These are phyloP conservation scores for Sporothrix mexicana DNA, from an alignment of 2,329 filamentous ascomycete genomes.

Conservation along the genomic window DNA sequence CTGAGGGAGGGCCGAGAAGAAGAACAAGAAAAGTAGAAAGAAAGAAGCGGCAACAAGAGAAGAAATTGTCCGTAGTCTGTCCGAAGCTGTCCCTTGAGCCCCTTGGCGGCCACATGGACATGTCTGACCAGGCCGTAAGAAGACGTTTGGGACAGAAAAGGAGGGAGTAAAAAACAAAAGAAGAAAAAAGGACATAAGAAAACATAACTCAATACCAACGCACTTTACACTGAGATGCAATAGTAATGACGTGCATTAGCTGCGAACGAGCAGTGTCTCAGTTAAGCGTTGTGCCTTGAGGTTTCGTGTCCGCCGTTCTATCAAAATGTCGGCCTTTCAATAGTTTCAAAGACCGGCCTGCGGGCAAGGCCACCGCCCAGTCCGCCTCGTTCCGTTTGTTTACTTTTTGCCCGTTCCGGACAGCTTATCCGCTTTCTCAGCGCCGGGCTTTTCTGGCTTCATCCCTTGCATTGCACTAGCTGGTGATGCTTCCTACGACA, in stretches of 20 bases:
- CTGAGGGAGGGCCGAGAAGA: background rate
- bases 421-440: background rate
- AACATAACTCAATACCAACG: background rate
- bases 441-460: background rate
- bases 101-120: slow-evolving; percentile 5
- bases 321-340: background rate
- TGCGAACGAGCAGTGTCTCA: slow-evolving; percentile 2
- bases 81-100: background rate
- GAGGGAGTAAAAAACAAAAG: background rate
- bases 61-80: background rate
- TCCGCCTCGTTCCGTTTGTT: background rate
- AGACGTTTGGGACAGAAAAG: background rate
- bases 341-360: background rate
- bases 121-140: slow-evolving; percentile 7
- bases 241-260: background rate
- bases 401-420: slow-evolving; percentile 10
- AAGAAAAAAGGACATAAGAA: background rate
- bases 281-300: background rate
- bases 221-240: background rate
- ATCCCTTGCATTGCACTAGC: slow-evolving; percentile 21
- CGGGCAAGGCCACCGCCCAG: background rate
- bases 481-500: background rate
- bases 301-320: background rate
- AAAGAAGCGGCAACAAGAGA: background rate
- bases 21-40: background rate